Conservation (phyloP, 192 early-diverging fungal genomes). For the Umbelopsis sp. region DNA sequence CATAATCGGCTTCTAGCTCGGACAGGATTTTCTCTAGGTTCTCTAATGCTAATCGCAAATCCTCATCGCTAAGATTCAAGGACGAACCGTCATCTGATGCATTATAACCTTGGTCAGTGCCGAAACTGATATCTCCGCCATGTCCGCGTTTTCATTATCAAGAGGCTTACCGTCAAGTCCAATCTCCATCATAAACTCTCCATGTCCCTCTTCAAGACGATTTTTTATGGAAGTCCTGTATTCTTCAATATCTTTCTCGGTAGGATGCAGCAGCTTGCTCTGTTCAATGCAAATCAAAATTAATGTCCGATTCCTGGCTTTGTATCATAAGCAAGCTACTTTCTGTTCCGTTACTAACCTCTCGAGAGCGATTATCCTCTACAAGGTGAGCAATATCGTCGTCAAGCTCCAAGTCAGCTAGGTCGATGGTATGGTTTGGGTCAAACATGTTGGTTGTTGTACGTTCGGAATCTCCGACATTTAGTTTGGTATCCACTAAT, state of each 20-base stretch:
- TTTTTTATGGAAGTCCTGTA: background rate
- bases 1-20: constrained; percentile 50
- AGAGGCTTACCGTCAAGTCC: constrained; percentile 63
- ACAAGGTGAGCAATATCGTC: constrained; percentile 11
- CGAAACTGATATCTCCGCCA: constrained; percentile 9
- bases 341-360: background rate
- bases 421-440: constrained; percentile 5
- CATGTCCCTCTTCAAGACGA: constrained; percentile 30
- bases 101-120: background rate
- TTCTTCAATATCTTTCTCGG: background rate
- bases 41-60: constrained; percentile 45
- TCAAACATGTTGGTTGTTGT: constrained; percentile 7
- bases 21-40: constrained; percentile 44
- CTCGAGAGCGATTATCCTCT: background rate
- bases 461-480: background rate
- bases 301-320: constrained; percentile 3
- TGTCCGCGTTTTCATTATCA: background rate
- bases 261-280: background rate
- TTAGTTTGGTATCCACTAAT: constrained; percentile 3
- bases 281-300: background rate
- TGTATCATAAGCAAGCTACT: background rate
- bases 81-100: constrained; percentile 66
- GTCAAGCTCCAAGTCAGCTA: constrained; percentile 7
- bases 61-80: constrained; percentile 63
- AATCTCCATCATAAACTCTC: constrained; percentile 80